Evolutionary conservation across 345 rosid species (phyloP).

Genomic region (Pugionium dolabratum): DNA sequence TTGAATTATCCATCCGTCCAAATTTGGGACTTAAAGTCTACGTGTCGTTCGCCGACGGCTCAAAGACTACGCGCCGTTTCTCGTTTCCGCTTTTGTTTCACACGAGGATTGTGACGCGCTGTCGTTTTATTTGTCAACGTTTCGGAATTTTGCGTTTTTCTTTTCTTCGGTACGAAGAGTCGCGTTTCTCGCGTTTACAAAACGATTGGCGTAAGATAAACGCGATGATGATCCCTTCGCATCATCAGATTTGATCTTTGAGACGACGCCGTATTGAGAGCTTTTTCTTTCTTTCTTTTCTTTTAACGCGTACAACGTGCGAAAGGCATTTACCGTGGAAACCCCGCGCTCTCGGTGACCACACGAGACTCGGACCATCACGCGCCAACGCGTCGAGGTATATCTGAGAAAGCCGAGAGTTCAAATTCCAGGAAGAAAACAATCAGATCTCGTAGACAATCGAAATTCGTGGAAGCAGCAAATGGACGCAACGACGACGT

Average conservation of each 20-base stretch:
- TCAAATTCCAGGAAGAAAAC: neutral
- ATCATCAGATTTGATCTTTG: constrained; percentile 1
- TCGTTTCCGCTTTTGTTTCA: neutral
- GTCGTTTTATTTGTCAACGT: too few species aligned
- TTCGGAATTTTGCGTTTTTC: neutral
- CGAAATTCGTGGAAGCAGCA: constrained; percentile 10
- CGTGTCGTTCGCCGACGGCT: too few species aligned
- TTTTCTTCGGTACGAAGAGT: neutral
- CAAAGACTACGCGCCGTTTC: constrained; percentile 13
- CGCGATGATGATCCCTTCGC: constrained; percentile 10
- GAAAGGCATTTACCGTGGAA: constrained; percentile 14
- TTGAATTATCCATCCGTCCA: neutral
- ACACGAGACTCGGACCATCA: constrained; percentile 20
- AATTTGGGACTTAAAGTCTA: neutral
- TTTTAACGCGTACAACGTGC: constrained; percentile 31
- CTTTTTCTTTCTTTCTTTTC: too few species aligned
- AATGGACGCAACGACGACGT: constrained; percentile 43
- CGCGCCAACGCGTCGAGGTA: constrained; percentile 30
- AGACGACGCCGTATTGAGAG: constrained; percentile 10
- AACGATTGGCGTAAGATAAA: constrained; percentile 24
- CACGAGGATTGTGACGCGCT: too few species aligned
- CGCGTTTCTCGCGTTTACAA: constrained; percentile 20
- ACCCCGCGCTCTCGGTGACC: constrained; percentile 38
- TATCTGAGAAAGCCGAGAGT: neutral
- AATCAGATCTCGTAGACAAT: constrained; percentile 13